Base-by-base conservation (phyloP, 129 eudicot species). In the Pulicaria dysenterica region DNA sequence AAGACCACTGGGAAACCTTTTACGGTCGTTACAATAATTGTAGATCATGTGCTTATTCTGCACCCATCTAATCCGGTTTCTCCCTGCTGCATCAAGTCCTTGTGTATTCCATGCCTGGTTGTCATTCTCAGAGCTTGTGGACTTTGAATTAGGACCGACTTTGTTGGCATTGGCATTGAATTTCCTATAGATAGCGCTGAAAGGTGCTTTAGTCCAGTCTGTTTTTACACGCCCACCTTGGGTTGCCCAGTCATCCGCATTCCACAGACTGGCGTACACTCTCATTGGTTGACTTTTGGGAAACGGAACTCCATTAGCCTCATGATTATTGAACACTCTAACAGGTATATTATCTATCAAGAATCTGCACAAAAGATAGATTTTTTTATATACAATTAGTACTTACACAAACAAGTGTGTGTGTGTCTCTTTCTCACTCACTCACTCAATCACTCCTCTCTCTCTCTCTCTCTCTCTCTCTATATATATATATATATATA, bases 191-290 rank as follows among this genome's bases (percentile, higher is more conserved):
- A 39, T 19, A 8, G 83, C 83, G 0, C 73, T 79, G 61, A 79
- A 79, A 19, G 83, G 83, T 8, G 74, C 83, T 9, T 73, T 73
- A 0, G 73, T 73, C 83, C 83, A 73, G 8, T 79, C 79, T 1
- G 78, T 66, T 69, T 79, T 79, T 3, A 79, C 83, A 8, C 78
- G 74, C 36, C 82, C 82, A 43, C 82, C 82, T 44, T 72, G 72
- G 39, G 82, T 78, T 16, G 78, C 82, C 82, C 82, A 78, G 55
- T 79, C 78, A 57, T 79, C 83, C 0, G 83, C 83, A 6, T 79
- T 79, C 83, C 83, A 79, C 16, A 79, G 66, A 63, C 83, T 79
- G 63, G 74, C 65, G 41, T 79, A 79, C 24, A 79, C 83, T 63
- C 78, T 72, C 83, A 79, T 79, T 2, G 77, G 81, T 53, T 77